Percentiles rank a stretch among this genome's conserved stretches.
These are phyloP conservation scores for Mycena haematopus DNA, from an alignment of 768 basidiomycete genomes.

Conservation along the genomic window DNA sequence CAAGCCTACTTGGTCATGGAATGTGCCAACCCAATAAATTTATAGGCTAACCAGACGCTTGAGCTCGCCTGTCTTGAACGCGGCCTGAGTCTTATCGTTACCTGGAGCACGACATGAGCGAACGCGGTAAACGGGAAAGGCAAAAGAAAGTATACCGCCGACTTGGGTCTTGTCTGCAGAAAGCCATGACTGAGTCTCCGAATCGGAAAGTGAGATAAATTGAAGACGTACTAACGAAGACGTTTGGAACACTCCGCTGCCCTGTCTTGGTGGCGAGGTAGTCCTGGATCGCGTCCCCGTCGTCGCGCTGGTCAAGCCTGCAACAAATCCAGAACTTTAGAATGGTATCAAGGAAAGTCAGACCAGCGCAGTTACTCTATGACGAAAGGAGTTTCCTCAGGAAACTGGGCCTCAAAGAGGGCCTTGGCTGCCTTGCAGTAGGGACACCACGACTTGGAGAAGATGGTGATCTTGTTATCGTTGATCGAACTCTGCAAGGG, in stretches of 20 bases:
- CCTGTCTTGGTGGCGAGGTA: conserved; percentile 58
- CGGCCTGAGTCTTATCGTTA: conserved; percentile 27
- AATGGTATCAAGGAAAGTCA: neutral
- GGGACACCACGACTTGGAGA: conserved; percentile 50
- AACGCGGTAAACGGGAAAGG: neutral
- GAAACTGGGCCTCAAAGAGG: conserved; percentile 37
- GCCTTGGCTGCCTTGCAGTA: conserved; percentile 45
- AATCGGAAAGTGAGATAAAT: neutral
- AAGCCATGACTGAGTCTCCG: neutral
- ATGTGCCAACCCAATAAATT: neutral
- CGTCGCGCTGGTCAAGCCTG: conserved; percentile 52
- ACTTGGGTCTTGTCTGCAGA: conserved; percentile 23
- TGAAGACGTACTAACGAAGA: conserved; percentile 58
- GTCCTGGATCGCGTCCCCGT: conserved; percentile 56
- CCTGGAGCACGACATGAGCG: conserved; percentile 7
- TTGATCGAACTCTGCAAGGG: conserved; percentile 39
- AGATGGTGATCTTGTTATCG: conserved; percentile 48
- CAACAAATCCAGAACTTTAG: neutral
- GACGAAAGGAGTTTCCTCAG: conserved; percentile 35
- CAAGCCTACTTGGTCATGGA: neutral
- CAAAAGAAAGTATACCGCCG: conserved; percentile 11
- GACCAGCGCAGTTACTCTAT: conserved; percentile 40
- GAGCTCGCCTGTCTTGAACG: conserved; percentile 20
- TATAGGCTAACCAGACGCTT: conserved; percentile 21
- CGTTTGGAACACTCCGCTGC: conserved; percentile 62